Percentiles rank a stretch among this genome's conserved stretches.
phyloP scores from a whole-genome alignment of 192 early-diverging fungal genomes.

The Umbelopsis vinacea region DNA sequence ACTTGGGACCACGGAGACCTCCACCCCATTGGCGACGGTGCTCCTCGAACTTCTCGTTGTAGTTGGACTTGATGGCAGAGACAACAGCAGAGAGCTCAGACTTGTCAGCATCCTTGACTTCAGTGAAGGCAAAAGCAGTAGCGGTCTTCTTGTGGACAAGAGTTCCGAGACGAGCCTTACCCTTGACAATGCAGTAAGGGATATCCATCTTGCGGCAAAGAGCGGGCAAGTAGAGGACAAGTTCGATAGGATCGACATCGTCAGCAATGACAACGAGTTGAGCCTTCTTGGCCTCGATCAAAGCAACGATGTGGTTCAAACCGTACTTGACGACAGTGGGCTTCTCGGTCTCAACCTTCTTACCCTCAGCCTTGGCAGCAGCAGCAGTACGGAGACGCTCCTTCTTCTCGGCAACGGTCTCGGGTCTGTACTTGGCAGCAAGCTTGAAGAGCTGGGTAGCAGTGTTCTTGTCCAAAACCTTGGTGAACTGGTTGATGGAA shows the following conservation, averaged over 20 bases:
- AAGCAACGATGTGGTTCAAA: constrained; percentile 97
- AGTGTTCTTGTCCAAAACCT: constrained; percentile 96
- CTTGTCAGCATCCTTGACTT: constrained; percentile 95
- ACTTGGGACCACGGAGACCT: constrained; percentile 93
- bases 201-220: constrained; percentile 99
- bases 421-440: constrained; percentile 97
- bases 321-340: constrained; percentile 96
- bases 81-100: constrained; percentile 80
- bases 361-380: constrained; percentile 82
- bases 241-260: constrained; percentile 98
- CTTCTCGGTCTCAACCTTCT: constrained; percentile 86
- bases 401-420: constrained; percentile 95
- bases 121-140: constrained; percentile 92
- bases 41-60: constrained; percentile 91
- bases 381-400: constrained; percentile 85
- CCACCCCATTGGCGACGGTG: constrained; percentile 94
- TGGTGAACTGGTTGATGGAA: constrained; percentile 98
- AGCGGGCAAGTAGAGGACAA: constrained; percentile 97
- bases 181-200: constrained; percentile 98
- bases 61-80: constrained; percentile 91
- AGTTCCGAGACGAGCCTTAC: constrained; percentile 96
- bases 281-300: constrained; percentile 98
- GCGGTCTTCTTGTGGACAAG: constrained; percentile 99
- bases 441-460: constrained; percentile 98
- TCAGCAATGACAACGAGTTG: constrained; percentile 97